Conservation (phyloP, 2,329 filamentous ascomycete genomes). For the Akanthomyces lecanii region DNA sequence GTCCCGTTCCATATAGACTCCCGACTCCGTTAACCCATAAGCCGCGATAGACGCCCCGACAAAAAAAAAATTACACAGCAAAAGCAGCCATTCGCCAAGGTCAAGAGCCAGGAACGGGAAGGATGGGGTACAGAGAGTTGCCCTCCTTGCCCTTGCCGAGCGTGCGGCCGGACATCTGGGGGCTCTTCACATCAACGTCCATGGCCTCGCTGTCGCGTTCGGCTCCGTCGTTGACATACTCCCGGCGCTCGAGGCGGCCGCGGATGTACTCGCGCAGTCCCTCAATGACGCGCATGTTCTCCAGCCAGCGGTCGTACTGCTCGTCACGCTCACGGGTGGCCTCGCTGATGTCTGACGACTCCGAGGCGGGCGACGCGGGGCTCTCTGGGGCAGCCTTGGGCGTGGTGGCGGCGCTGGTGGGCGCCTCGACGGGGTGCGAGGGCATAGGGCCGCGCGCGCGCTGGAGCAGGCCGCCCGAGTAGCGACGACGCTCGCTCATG, state of each 20-base stretch:
- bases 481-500: conserved; percentile 58
- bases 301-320: conserved; percentile 60
- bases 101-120: conserved; percentile 36
- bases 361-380: conserved; percentile 51
- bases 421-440: conserved; percentile 26
- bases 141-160: conserved; percentile 27
- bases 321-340: conserved; percentile 55
- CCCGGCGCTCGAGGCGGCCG: conserved; percentile 51
- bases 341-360: conserved; percentile 47
- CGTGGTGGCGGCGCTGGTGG: conserved; percentile 39
- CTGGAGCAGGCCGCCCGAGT: conserved; percentile 64
- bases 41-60: not conserved
- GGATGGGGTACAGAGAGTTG: conserved; percentile 37
- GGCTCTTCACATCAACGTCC: conserved; percentile 35
- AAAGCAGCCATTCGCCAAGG: not conserved
- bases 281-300: conserved; percentile 63
- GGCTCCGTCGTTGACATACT: conserved; percentile 42
- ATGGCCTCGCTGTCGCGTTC: conserved; percentile 29
- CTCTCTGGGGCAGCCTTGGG: conserved; percentile 42
- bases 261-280: conserved; percentile 55
- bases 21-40: not conserved
- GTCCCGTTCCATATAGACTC: not conserved
- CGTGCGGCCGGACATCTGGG: conserved; percentile 22
- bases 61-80: not conserved
- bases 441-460: conserved; percentile 46